Evolutionary conservation across 140 eudicot genomes (phyloP), one percentile per base, ranked within the genome.

Genomic region (Eryngium alpinum): DNA sequence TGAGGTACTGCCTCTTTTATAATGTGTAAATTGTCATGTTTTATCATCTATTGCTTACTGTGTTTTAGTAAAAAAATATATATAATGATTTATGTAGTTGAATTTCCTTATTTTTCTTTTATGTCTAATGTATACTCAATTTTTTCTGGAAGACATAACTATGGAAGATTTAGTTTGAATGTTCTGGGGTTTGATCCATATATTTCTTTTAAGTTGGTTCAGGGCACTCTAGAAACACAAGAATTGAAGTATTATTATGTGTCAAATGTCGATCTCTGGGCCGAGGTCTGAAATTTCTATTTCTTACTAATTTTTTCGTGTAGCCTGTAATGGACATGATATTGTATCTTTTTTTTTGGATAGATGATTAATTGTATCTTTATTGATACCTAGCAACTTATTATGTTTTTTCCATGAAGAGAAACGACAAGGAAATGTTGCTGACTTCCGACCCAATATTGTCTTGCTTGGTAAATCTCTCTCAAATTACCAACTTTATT

Each of bases 391-490:
- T 70, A 31, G 9, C 49, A 16, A 32, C 46, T 32, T 70, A 18
- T 5, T 32, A 5, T 46, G 43, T 5, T 2, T 28, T 79, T 63
- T 78, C 79, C 87, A 95, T 97, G 99, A 89, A 87, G 97, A 92
- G 85, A 91, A 84, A 81, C 80, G 85, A 76, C 89, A 66, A 73
- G 94, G 91, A 82, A 94, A 85, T 33, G 86, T 72, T 74, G 74
- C 87, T 62, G 92, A 85, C 59, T 92, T 95, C 81, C 77, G 67
- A 80, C 85, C 96, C 51, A 93, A 95, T 89, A 79, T 91, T 53
- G 83, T 91, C 32, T 87, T 95, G 99, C 86, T 84, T 62, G 97
- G 97, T 43, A 87, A 85, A 44, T 87, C 96, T 76, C 96, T n/a
- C n/a, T n/a, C n/a, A n/a, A n/a, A n/a, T n/a, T n/a, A n/a, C n/a